These are phyloP conservation scores for Termitomyces sp. DNA, from an alignment of 768 basidiomycete genomes.

Conservation along the genomic window DNA sequence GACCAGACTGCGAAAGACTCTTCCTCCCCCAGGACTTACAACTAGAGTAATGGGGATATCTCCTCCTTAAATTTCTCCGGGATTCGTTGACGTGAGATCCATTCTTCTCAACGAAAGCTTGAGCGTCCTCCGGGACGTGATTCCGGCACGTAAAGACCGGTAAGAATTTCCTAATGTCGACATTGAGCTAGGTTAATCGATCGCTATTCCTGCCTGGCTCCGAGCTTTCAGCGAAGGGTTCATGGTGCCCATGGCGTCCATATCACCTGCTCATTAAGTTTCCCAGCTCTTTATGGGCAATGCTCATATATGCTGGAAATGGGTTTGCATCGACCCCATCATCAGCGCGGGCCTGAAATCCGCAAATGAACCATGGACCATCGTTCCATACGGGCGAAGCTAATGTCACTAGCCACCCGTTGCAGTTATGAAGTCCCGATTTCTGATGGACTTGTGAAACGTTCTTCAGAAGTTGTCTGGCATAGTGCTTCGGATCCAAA, in stretches of 20 bases:
- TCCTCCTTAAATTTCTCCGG: background rate
- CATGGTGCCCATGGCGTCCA: background rate
- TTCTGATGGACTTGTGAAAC: background rate
- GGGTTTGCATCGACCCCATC: background rate
- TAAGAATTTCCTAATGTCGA: conserved; percentile 8
- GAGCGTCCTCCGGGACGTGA: background rate
- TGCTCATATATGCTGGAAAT: background rate
- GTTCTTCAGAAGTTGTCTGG: background rate
- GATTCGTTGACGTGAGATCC: conserved; percentile 7
- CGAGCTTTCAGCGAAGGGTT: conserved; percentile 10
- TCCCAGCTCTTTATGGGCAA: background rate
- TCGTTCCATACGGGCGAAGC: background rate
- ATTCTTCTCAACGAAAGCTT: background rate
- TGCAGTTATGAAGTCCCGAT: background rate
- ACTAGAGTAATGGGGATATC: background rate
- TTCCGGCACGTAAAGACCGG: background rate
- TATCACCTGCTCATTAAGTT: conserved; percentile 2
- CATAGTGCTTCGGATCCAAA: background rate
- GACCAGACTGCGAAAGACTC: background rate
- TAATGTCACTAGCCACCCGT: background rate
- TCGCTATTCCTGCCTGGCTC: conserved; percentile 2
- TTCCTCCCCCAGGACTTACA: background rate
- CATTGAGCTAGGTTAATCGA: conserved; percentile 1
- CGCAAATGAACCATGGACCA: background rate
- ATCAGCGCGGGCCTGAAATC: background rate